Conservation (phyloP, 371 early-diverging fungal species). For the Mucor saturninus region DNA sequence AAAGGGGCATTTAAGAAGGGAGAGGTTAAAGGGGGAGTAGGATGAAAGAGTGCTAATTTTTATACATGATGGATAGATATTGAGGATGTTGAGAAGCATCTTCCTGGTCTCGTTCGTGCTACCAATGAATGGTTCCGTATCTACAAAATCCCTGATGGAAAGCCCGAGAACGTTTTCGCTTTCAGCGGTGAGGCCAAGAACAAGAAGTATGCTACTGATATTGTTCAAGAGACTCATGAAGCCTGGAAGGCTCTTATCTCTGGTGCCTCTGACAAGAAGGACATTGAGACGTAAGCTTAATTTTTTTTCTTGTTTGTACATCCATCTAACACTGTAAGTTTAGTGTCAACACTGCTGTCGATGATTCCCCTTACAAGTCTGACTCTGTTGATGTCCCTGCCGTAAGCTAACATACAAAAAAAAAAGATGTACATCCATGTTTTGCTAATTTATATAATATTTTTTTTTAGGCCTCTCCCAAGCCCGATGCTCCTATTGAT, state of each 20-base stretch:
- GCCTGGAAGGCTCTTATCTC: constrained; percentile 92
- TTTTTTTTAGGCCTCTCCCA: constrained; percentile 34
- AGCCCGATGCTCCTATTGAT: constrained; percentile 67
- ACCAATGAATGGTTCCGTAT: constrained; percentile 97
- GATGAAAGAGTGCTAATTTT: not conserved
- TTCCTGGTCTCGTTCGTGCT: constrained; percentile 91
- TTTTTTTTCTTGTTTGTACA: not conserved
- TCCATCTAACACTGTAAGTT: not conserved
- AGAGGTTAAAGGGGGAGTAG: not conserved
- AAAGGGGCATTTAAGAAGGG: too few species aligned
- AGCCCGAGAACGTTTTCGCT: constrained; percentile 95
- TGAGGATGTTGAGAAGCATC: constrained; percentile 92
- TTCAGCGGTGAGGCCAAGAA: constrained; percentile 95
- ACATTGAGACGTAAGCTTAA: constrained; percentile 67
- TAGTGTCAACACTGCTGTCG: constrained; percentile 75
- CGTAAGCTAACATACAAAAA: constrained; percentile 38
- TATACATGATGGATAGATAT: constrained; percentile 57
- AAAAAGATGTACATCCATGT: not conserved
- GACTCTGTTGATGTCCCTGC: constrained; percentile 71
- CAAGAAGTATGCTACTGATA: constrained; percentile 90
- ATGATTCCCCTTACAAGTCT: constrained; percentile 75
- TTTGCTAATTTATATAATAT: not conserved
- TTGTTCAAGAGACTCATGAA: constrained; percentile 94
- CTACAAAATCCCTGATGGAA: constrained; percentile 98
- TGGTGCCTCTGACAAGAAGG: constrained; percentile 72